phyloP scores from a whole-genome alignment of 495 filamentous ascomycete species.

The Lepidopterella palustris region DNA sequence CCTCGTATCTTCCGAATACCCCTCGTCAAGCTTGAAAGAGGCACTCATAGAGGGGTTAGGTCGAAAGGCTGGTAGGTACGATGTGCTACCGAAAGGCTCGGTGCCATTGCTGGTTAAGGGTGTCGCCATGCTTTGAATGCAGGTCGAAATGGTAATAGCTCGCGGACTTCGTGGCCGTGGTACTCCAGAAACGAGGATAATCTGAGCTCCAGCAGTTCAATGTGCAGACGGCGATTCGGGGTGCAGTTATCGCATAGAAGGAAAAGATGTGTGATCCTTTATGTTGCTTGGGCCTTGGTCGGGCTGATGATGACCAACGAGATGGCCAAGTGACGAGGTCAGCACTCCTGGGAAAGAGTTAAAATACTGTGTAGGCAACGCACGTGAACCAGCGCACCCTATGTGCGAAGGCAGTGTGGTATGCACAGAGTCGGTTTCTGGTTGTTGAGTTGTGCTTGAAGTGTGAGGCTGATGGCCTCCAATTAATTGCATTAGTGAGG shows the following conservation, averaged over 20 bases:
- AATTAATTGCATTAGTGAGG: background rate
- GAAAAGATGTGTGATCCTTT: background rate
- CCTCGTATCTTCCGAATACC: slow-evolving; percentile 58
- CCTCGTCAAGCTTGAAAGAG: slow-evolving; percentile 47
- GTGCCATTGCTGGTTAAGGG: slow-evolving; percentile 1
- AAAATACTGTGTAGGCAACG: background rate
- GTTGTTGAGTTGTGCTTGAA: background rate
- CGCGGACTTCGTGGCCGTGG: background rate
- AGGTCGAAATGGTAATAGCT: background rate
- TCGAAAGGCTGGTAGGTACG: slow-evolving; percentile 26
- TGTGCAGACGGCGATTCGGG: background rate
- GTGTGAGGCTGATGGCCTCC: background rate
- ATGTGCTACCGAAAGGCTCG: slow-evolving; percentile 8
- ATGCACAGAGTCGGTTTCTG: background rate
- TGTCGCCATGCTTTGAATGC: background rate
- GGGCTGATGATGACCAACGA: background rate
- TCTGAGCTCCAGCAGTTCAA: background rate
- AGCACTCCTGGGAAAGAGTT: background rate
- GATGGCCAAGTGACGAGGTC: background rate
- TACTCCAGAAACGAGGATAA: too few relatives aligned
- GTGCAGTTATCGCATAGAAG: background rate
- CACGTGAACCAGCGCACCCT: background rate
- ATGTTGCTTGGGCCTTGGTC: background rate
- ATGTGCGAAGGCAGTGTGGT: background rate
- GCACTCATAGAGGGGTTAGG: slow-evolving; percentile 21